These are phyloP conservation scores for Candida dubliniensis DNA, from an alignment of 1,139 yeast genomes.

Conservation along the genomic window DNA sequence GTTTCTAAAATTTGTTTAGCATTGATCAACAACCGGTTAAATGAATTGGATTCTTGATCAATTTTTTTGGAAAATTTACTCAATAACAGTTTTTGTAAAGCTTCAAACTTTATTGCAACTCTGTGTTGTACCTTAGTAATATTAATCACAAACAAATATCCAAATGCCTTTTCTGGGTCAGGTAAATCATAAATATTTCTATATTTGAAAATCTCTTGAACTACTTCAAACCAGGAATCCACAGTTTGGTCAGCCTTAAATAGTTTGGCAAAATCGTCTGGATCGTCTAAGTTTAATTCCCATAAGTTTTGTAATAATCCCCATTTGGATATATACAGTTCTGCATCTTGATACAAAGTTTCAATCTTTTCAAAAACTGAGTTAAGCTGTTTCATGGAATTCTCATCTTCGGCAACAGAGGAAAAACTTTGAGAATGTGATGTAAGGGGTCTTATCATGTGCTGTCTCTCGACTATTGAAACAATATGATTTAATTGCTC, in stretches of 20 bases:
- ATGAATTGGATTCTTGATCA: conserved; percentile 13
- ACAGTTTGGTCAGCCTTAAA: conserved; percentile 25
- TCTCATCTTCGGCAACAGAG: neutral
- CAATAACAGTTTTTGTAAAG: conserved; percentile 54
- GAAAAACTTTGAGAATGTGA: conserved; percentile 1
- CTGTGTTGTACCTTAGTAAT: conserved; percentile 57
- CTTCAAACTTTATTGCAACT: conserved; percentile 55
- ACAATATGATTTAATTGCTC: conserved; percentile 15
- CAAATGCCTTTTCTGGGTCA: conserved; percentile 33
- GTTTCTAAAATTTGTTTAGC: conserved; percentile 19
- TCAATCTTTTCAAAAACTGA: conserved; percentile 20
- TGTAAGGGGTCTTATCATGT: conserved; percentile 6
- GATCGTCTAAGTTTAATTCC: conserved; percentile 39
- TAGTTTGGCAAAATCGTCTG: conserved; percentile 20
- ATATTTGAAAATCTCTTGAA: conserved; percentile 46
- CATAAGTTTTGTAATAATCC: conserved; percentile 56
- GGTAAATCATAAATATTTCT: conserved; percentile 55
- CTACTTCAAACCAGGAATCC: conserved; percentile 25
- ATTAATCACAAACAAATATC: conserved; percentile 39
- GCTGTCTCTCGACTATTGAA: conserved; percentile 16
- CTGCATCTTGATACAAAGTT: conserved; percentile 23
- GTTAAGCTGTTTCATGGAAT: conserved; percentile 4
- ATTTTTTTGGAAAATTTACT: conserved; percentile 43
- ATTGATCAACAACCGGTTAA: conserved; percentile 18
- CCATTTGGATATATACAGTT: conserved; percentile 52